phyloP scores from a whole-genome alignment of 2,329 filamentous ascomycete genomes.

The Gyromitra esculenta region DNA sequence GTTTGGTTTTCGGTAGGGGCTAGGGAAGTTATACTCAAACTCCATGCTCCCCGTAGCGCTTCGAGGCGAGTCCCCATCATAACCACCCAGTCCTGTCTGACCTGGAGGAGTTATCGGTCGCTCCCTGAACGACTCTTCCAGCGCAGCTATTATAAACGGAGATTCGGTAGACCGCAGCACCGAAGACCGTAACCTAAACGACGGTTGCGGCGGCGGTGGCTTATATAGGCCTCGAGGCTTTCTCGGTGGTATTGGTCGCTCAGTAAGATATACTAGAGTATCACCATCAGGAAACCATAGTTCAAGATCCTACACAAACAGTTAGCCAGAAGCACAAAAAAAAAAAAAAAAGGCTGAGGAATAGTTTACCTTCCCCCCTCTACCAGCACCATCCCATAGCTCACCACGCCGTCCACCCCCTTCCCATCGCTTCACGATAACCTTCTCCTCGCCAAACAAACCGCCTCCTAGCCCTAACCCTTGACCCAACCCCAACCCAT shows the following conservation, averaged over 20 bases:
- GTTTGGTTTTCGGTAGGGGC: neutral
- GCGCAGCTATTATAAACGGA: conserved; percentile 65
- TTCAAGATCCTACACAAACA: conserved; percentile 65
- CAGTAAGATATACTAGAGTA: conserved; percentile 68
- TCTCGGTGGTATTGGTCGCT: conserved; percentile 61
- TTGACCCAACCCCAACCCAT: conserved; percentile 34
- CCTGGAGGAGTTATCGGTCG: conserved; percentile 42
- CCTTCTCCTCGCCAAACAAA: conserved; percentile 46
- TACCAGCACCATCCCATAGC: conserved; percentile 53
- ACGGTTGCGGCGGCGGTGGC: conserved; percentile 64
- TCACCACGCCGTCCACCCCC: conserved; percentile 55
- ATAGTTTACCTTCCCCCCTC: conserved; percentile 45
- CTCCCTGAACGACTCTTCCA: conserved; percentile 62
- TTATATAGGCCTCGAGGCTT: conserved; percentile 53
- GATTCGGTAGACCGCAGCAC: conserved; percentile 70
- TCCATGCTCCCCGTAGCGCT: conserved; percentile 47
- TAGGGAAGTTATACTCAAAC: conserved; percentile 43
- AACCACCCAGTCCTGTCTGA: conserved; percentile 3
- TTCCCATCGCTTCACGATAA: conserved; percentile 56
- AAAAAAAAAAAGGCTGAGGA: neutral
- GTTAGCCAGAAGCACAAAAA: conserved; percentile 29
- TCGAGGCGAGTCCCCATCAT: neutral
- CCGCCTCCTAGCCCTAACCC: conserved; percentile 49
- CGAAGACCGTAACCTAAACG: conserved; percentile 69
- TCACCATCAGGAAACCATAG: conserved; percentile 71